These are phyloP conservation scores for Pulveroboletus sp. DNA, from an alignment of 768 basidiomycete species.

Conservation along the genomic window DNA sequence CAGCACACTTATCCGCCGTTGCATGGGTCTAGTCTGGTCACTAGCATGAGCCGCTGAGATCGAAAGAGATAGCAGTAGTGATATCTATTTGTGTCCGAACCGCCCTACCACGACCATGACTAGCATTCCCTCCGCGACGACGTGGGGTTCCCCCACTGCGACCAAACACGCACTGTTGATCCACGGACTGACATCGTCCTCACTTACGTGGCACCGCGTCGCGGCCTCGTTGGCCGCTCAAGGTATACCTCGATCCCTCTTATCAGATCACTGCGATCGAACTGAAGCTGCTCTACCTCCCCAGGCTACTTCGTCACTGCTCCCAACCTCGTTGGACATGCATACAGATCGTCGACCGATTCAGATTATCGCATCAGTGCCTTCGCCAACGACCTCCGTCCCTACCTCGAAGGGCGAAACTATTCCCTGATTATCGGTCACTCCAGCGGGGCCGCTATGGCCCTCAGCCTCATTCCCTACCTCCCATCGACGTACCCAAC, in stretches of 20 bases:
- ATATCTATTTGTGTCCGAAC: no score
- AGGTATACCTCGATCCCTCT: constrained; percentile 12
- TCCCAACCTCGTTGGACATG: constrained; percentile 21
- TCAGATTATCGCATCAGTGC: constrained; percentile 14
- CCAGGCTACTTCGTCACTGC: constrained; percentile 23
- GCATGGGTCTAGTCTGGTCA: no score
- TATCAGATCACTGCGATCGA: not conserved
- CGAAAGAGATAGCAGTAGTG: no score
- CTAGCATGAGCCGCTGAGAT: no score
- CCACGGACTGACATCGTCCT: constrained; percentile 23
- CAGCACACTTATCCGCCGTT: no score
- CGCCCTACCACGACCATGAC: no score
- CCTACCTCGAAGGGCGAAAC: constrained; percentile 12
- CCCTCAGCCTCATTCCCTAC: constrained; percentile 8
- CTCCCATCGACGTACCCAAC: constrained; percentile 9
- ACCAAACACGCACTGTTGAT: constrained; percentile 25
- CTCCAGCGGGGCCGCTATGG: constrained; percentile 10
- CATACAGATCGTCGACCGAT: constrained; percentile 10
- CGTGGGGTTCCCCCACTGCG: constrained; percentile 22
- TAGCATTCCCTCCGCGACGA: constrained; percentile 13
- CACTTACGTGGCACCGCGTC: constrained; percentile 18
- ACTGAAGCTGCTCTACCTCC: not conserved
- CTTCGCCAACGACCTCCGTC: constrained; percentile 15
- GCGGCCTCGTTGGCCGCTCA: constrained; percentile 13
- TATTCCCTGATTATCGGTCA: constrained; percentile 20